Evolutionary conservation across 257 asterid species (phyloP).

Genomic region (Mitragyna speciosa): DNA sequence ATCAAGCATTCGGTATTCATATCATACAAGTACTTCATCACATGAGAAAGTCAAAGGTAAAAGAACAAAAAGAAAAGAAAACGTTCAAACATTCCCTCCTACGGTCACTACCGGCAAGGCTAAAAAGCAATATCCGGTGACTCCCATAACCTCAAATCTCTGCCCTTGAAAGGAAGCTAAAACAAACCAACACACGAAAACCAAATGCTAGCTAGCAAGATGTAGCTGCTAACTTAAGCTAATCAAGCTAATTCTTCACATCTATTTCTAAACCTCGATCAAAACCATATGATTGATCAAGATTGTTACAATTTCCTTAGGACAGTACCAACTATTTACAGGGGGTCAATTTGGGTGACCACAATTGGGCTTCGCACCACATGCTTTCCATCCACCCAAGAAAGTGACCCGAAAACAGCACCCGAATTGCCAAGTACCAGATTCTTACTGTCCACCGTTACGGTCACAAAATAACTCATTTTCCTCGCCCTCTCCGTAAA

Average conservation of each 20-base stretch:
- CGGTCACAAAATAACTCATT: constrained; percentile 67
- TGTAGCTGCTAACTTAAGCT: background rate
- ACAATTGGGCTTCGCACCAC: constrained; percentile 87
- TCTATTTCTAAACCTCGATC: background rate
- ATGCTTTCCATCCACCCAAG: constrained; percentile 88
- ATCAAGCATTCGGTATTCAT: constrained; percentile 9
- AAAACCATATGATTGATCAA: background rate
- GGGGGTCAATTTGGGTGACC: constrained; percentile 70
- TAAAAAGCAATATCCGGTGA: background rate
- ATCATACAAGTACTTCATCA: constrained; percentile 7
- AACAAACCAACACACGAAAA: background rate
- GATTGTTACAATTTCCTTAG: background rate
- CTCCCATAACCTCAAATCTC: background rate
- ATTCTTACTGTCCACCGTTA: constrained; percentile 51
- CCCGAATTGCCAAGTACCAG: constrained; percentile 71
- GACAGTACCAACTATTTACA: constrained; percentile 33
- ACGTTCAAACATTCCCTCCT: background rate
- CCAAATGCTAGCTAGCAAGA: background rate
- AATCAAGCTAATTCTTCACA: background rate
- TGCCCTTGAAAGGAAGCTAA: background rate
- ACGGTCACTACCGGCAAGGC: background rate
- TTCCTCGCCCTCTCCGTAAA: constrained; percentile 58
- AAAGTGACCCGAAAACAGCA: constrained; percentile 76
- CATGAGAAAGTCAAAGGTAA: background rate
- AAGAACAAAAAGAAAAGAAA: background rate